phyloP scores from a whole-genome alignment of 2,329 filamentous ascomycete genomes.

The Mollisiaceae sp. region DNA sequence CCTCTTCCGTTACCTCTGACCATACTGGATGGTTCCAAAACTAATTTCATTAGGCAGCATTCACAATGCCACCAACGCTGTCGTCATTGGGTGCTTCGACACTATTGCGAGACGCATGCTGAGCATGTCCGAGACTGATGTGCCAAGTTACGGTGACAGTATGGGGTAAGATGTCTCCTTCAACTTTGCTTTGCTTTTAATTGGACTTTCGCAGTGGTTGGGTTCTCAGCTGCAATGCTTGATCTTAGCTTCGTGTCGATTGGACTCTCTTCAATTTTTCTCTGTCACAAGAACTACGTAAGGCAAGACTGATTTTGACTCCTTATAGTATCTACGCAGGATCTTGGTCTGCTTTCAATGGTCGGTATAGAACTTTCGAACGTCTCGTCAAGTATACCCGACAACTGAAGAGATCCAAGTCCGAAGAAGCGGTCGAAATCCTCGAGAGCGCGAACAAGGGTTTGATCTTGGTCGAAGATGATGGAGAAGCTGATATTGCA shows the following conservation, averaged over 20 bases:
- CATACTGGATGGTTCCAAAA: background rate
- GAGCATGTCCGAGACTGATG: no score
- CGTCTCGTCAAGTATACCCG: conserved; percentile 18
- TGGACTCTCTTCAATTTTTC: background rate
- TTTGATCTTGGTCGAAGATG: background rate
- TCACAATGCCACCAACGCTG: background rate
- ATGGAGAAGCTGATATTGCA: background rate
- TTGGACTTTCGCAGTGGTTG: no score
- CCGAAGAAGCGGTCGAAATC: conserved; percentile 4
- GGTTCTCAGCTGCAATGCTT: no score
- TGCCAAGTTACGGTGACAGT: no score
- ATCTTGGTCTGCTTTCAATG: conserved; percentile 14
- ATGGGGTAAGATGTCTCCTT: no score
- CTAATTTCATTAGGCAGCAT: background rate
- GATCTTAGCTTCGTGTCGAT: background rate
- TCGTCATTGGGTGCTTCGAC: conserved; percentile 9
- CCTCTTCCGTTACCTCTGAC: no score
- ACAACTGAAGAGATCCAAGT: conserved; percentile 9
- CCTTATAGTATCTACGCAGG: background rate
- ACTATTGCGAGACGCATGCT: conserved; percentile 3
- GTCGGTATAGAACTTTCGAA: conserved; percentile 17
- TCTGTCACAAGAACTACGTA: background rate
- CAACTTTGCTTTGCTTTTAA: no score
- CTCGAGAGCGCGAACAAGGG: background rate
- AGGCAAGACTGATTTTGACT: background rate